Evolutionary conservation across 768 basidiomycete genomes (phyloP), one percentile per base, ranked within the genome.

Genomic region (Pholiota molesta): DNA sequence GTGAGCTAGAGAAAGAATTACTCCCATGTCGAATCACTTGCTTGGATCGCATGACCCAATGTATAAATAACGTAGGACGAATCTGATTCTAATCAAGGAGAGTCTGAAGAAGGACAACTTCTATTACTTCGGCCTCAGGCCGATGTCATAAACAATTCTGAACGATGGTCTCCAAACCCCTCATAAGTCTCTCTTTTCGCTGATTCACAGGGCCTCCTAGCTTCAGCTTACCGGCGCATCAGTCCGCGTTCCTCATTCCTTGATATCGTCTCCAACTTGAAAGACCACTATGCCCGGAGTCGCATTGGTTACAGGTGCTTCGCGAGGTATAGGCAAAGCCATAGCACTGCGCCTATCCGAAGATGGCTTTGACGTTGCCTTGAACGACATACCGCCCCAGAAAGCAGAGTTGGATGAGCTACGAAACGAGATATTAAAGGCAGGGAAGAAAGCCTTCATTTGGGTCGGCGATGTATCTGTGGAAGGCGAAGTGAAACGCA

Each of bases 261-360:
- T 31, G 31, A 31, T 31, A 31, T 31, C 31, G 31, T 31, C 31
- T 7, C 31, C 31, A 9, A 31, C 31, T 31, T 9, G 31, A 37
- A 37, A 37, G 35, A 37, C 13, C 10, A 9, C 52, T n/a, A 66
- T 68, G 65, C n/a, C 53, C 9, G 56, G 51, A 47, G 66, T 75
- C 40, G 77, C 77, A 33, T 59, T 77, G 17, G 66, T 78, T 19
- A 78, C 77, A 19, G 76, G 77, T 17, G 75, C 74, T 17, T 73
- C 73, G 19, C 78, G 75, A 53, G 85, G 84, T 23, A 82, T 85
- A 14, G 84, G 84, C 0, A 74, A 75, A 39, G 80, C 78, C 35
- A 80, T 85, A 42, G 80, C 82, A 7, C 62, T 76, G 5, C 76
- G 81, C 5, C 77, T 86, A 11, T 80, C 83, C 19, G 60, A 68